phyloP scores from a whole-genome alignment of 345 rosid species.

The Citropsis articulata region DNA sequence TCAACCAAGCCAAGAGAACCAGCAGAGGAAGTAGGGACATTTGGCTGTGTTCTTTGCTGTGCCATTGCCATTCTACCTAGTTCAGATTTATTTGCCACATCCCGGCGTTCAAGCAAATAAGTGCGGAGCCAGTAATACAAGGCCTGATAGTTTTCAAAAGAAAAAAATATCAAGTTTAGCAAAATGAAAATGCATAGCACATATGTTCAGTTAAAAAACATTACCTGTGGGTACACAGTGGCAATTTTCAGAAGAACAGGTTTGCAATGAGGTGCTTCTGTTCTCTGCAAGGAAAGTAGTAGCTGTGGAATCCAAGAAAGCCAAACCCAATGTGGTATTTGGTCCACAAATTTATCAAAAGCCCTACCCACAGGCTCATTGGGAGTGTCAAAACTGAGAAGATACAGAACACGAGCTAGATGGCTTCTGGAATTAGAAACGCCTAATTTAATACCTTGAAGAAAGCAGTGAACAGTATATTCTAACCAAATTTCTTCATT shows the following conservation, averaged over 20 bases:
- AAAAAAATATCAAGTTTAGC: slow-evolving; percentile 11
- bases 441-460: slow-evolving; percentile 96
- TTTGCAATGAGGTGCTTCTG: slow-evolving; percentile 99
- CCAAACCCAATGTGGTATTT: slow-evolving; percentile 99
- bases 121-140: slow-evolving; percentile 98
- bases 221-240: slow-evolving; percentile 86
- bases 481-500: slow-evolving; percentile 96
- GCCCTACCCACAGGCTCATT: slow-evolving; percentile 93
- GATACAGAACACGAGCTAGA: slow-evolving; percentile 91
- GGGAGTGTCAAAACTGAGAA: slow-evolving; percentile 93
- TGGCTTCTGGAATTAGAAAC: slow-evolving; percentile 95
- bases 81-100: slow-evolving; percentile 93
- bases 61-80: slow-evolving; percentile 74
- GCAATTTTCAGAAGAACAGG: slow-evolving; percentile 90
- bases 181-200: background rate
- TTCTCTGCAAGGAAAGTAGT: slow-evolving; percentile 92
- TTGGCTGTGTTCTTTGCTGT: slow-evolving; percentile 95
- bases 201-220: slow-evolving; percentile 2
- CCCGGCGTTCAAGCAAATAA: slow-evolving; percentile 95
- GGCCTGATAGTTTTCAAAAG: slow-evolving; percentile 47
- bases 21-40: slow-evolving; percentile 44
- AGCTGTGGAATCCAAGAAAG: slow-evolving; percentile 98
- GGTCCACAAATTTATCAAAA: slow-evolving; percentile 89
- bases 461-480: slow-evolving; percentile 96
- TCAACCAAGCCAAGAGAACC: slow-evolving; percentile 53